These are phyloP conservation scores for Berkeleyomyces basicola DNA, from an alignment of 2,329 filamentous ascomycete genomes.

Conservation along the genomic window DNA sequence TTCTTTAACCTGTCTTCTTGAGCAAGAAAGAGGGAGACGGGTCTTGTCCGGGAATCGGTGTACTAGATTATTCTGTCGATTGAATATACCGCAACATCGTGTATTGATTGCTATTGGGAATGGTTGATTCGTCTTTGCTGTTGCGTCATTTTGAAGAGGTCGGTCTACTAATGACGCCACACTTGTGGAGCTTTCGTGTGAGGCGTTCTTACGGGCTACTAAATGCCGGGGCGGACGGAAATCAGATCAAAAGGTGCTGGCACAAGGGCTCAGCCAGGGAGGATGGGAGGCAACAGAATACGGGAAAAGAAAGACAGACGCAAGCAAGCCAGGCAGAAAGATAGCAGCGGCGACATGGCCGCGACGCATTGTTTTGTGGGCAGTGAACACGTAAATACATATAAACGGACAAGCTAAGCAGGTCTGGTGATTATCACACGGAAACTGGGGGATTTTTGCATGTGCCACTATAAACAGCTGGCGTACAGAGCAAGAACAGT, in stretches of 20 bases:
- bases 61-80: too few species aligned
- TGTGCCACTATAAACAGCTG: neutral
- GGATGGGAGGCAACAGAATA: neutral
- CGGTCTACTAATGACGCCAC: conserved; percentile 10
- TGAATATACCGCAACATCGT: too few species aligned
- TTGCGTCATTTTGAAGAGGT: too few species aligned
- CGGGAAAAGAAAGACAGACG: neutral
- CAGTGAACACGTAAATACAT: neutral
- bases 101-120: too few species aligned
- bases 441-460: neutral
- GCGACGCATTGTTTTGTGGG: neutral
- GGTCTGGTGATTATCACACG: too few species aligned
- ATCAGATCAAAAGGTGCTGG: neutral
- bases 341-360: neutral
- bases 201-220: too few species aligned
- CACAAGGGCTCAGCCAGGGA: neutral
- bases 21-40: too few species aligned
- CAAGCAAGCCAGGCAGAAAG: neutral
- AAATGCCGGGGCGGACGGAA: too few species aligned
- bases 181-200: neutral
- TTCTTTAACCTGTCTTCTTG: too few species aligned
- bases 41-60: too few species aligned
- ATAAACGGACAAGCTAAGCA: too few species aligned
- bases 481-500: neutral
- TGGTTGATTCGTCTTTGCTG: too few species aligned